These are phyloP conservation scores for Pseudozyma sp. DNA, from an alignment of 1,284 basidiomycete genomes.

Conservation along the genomic window DNA sequence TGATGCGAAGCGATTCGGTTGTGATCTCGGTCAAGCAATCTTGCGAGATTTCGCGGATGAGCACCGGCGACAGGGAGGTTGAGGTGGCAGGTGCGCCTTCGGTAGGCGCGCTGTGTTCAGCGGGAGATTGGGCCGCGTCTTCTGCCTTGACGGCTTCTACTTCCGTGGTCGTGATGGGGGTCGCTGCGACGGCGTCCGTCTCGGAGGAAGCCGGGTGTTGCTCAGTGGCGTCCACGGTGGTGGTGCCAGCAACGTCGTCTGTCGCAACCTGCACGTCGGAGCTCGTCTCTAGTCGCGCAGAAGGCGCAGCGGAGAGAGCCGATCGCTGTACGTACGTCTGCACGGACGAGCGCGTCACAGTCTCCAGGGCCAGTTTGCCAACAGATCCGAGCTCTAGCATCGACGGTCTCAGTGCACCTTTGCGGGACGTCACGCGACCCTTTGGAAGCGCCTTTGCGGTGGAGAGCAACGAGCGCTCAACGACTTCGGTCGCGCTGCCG, in stretches of 20 bases:
- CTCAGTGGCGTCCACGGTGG: neutral
- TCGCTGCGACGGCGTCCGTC: neutral
- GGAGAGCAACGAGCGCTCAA: slow-evolving; percentile 1
- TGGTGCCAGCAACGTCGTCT: neutral
- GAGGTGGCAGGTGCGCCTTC: neutral
- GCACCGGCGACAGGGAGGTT: slow-evolving; percentile 1
- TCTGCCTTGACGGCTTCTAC: neutral
- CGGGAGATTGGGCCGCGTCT: neutral
- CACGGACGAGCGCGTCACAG: slow-evolving; percentile 16
- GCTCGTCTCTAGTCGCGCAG: neutral
- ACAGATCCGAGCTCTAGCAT: slow-evolving; percentile 1
- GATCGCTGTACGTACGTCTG: slow-evolving; percentile 26
- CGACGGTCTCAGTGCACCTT: slow-evolving; percentile 18
- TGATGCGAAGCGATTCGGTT: slow-evolving; percentile 27
- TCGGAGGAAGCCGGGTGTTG: neutral
- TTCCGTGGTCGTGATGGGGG: slow-evolving; percentile 6
- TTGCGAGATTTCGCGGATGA: slow-evolving; percentile 36
- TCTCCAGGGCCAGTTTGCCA: slow-evolving; percentile 20
- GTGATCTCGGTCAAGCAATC: slow-evolving; percentile 24
- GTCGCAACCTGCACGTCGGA: neutral
- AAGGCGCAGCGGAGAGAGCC: neutral
- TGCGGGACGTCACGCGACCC: neutral
- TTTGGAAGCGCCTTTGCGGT: neutral
- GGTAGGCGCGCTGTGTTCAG: neutral
- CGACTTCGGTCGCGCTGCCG: slow-evolving; percentile 16